Conservation (phyloP, 73 alveolate species). For the Paramecium primaurelia region DNA sequence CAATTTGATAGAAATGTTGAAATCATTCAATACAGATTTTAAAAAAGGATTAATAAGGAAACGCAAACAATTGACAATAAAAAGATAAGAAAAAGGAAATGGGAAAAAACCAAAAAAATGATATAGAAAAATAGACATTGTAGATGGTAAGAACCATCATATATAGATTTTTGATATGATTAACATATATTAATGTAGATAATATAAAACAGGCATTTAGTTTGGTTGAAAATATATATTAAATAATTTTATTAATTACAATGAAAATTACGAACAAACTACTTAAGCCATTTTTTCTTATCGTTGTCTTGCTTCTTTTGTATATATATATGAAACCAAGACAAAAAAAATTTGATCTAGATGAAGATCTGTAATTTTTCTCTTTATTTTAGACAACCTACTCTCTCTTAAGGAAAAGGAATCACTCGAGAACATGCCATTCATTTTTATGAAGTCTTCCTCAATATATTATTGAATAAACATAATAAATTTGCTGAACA, state of each 20-base stretch:
- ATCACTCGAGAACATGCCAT: slow-evolving; percentile 38
- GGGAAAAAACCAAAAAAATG: not conserved
- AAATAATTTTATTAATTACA: not conserved
- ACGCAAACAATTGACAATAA: not conserved
- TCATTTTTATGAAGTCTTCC: slow-evolving; percentile 40
- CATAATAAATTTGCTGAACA: slow-evolving; percentile 52
- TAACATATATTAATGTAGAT: not conserved
- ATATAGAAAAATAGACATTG: not conserved
- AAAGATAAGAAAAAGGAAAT: not conserved
- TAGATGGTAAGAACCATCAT: not conserved
- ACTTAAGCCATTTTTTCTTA: not conserved
- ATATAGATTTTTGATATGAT: not conserved
- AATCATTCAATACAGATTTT: not conserved
- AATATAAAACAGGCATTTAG: not conserved
- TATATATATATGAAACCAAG: slow-evolving; percentile 10
- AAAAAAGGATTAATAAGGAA: not conserved
- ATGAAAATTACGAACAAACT: not conserved
- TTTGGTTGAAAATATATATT: not conserved
- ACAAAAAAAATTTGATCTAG: slow-evolving; percentile 21
- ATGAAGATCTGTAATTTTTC: not conserved
- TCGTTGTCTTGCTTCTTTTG: not conserved
- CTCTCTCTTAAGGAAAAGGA: slow-evolving; percentile 26
- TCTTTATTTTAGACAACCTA: not conserved
- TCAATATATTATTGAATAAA: not conserved
- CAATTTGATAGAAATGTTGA: not conserved